Evolutionary conservation across 257 asterid species (phyloP).

Genomic region (Phtheirospermum japonicum): DNA sequence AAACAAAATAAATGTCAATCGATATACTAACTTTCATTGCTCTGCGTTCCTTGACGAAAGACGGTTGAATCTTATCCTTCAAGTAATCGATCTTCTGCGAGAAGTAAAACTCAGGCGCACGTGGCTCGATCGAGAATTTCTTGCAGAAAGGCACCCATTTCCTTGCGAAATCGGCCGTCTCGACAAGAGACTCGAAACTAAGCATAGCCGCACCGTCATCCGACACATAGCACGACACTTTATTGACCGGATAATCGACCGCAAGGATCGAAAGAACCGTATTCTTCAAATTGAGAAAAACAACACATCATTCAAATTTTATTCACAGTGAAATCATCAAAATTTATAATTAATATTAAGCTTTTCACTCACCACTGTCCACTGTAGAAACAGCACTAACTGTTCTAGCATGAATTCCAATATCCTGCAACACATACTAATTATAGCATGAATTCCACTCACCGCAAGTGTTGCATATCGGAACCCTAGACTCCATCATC

Average conservation of each 20-base stretch:
- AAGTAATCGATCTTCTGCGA: conserved; percentile 93
- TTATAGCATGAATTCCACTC: too few relatives aligned
- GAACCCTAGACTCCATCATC: conserved; percentile 86
- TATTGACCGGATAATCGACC: conserved; percentile 92
- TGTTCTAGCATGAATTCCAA: conserved; percentile 87
- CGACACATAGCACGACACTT: conserved; percentile 95
- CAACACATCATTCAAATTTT: conserved; percentile 14
- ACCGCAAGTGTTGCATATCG: conserved; percentile 76
- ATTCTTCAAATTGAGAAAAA: conserved; percentile 42
- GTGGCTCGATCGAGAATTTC: conserved; percentile 88
- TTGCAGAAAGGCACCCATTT: conserved; percentile 99
- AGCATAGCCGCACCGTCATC: conserved; percentile 99
- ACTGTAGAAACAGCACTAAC: conserved; percentile 78
- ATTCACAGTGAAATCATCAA: neutral
- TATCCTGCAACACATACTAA: conserved; percentile 30
- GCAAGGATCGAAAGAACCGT: conserved; percentile 98
- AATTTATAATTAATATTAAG: neutral
- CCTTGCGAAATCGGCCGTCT: conserved; percentile 89
- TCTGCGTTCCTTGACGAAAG: conserved; percentile 97
- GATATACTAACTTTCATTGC: conserved; percentile 73
- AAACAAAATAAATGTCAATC: neutral
- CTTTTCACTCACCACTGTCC: conserved; percentile 84
- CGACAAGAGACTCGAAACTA: conserved; percentile 78
- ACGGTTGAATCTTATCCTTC: conserved; percentile 93
- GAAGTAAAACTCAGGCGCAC: conserved; percentile 97